Percentiles rank a stretch among this genome's conserved stretches.
phyloP scores from a whole-genome alignment of 2,329 filamentous ascomycete genomes.

The Monascus ruber region DNA sequence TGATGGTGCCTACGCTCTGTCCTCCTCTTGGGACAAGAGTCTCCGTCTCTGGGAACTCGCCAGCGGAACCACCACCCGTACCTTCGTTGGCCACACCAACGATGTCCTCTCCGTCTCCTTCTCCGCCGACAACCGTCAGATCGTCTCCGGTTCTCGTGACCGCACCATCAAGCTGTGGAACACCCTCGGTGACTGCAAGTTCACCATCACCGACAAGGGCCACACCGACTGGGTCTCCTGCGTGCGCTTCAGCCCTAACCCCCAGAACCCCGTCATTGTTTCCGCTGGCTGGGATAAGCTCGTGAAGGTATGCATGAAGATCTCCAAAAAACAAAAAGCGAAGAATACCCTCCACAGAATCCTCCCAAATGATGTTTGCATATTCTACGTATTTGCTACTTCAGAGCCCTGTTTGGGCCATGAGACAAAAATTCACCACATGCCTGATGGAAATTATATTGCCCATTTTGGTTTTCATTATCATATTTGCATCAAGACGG shows the following conservation, averaged over 20 bases:
- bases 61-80: conserved; percentile 91
- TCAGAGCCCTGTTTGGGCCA: conserved; percentile 84
- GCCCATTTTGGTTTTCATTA: conserved; percentile 2
- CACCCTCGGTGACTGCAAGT: conserved; percentile 99
- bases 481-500: conserved; percentile 1
- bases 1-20: conserved; percentile 97
- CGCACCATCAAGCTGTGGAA: conserved; percentile 99
- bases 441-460: conserved; percentile 28
- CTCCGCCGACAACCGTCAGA: conserved; percentile 99
- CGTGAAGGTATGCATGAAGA: conserved; percentile 76
- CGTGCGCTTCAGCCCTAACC: conserved; percentile 99
- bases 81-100: conserved; percentile 98
- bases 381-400: conserved; percentile 99
- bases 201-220: conserved; percentile 99
- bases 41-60: conserved; percentile 99
- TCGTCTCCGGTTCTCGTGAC: conserved; percentile 97
- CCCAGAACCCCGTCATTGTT: conserved; percentile 99
- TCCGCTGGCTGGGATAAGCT: conserved; percentile 99
- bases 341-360: not conserved
- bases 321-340: not conserved
- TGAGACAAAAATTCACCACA: conserved; percentile 91
- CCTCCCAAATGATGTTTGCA: conserved; percentile 78
- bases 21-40: conserved; percentile 99
- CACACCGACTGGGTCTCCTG: conserved; percentile 99
- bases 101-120: conserved; percentile 99